These are phyloP conservation scores for Aegle marmelos DNA, from an alignment of 345 rosid genomes.

Conservation along the genomic window DNA sequence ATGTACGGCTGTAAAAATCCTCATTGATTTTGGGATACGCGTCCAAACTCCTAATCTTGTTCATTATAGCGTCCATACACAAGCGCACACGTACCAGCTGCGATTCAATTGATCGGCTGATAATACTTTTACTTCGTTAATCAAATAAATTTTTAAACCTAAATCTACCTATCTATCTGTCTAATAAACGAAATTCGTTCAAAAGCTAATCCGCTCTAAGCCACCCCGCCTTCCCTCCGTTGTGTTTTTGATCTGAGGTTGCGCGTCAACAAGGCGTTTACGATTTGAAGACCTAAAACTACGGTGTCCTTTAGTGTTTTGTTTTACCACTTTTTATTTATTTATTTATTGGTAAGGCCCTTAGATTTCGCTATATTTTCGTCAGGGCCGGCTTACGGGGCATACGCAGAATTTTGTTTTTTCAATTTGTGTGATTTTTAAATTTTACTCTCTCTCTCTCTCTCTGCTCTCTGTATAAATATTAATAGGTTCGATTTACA, in stretches of 20 bases:
- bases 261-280: slow-evolving; percentile 15
- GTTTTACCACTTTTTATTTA: neutral
- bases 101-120: neutral
- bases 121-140: neutral
- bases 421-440: neutral
- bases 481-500: too few relatives aligned
- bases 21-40: slow-evolving; percentile 96
- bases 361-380: neutral
- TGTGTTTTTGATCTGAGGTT: neutral
- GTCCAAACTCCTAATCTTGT: slow-evolving; percentile 77
- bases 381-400: neutral
- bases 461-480: too few relatives aligned
- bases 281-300: slow-evolving; percentile 3
- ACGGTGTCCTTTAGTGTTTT: neutral
- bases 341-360: too few relatives aligned
- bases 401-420: too few relatives aligned
- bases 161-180: neutral
- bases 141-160: neutral
- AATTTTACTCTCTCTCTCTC: too few relatives aligned
- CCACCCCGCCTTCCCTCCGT: neutral
- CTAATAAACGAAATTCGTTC: neutral
- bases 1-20: slow-evolving; percentile 93
- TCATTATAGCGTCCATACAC: slow-evolving; percentile 68
- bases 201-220: neutral
- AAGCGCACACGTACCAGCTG: neutral